Evolutionary conservation across 306 rosid species (phyloP).

Genomic region (Cyclanthera cordifolia): DNA sequence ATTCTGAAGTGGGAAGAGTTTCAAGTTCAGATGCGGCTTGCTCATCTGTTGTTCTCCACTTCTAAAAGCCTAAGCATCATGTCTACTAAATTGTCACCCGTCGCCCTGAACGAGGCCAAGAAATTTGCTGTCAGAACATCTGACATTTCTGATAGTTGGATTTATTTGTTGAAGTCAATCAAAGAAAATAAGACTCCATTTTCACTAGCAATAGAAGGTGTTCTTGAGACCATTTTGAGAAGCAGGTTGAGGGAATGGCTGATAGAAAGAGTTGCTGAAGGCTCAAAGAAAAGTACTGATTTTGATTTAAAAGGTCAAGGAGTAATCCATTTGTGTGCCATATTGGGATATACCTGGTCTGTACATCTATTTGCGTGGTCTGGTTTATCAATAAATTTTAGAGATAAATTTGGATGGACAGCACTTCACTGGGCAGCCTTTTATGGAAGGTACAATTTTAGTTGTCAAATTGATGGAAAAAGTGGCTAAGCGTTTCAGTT

Average conservation of each 20-base stretch:
- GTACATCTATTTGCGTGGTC: slow-evolving; percentile 58
- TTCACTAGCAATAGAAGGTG: slow-evolving; percentile 52
- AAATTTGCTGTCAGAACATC: slow-evolving; percentile 48
- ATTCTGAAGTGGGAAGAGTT: slow-evolving; percentile 47
- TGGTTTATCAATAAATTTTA: slow-evolving; percentile 77
- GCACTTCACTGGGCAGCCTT: slow-evolving; percentile 99
- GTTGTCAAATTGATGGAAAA: background rate
- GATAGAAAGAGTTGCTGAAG: slow-evolving; percentile 55
- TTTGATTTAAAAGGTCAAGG: slow-evolving; percentile 71
- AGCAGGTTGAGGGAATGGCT: slow-evolving; percentile 74
- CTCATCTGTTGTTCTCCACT: slow-evolving; percentile 52
- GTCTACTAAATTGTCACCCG: slow-evolving; percentile 40
- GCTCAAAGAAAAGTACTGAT: slow-evolving; percentile 47
- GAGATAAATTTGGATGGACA: slow-evolving; percentile 91
- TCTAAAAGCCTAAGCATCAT: slow-evolving; percentile 42
- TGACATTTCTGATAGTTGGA: slow-evolving; percentile 51
- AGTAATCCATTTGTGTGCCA: slow-evolving; percentile 85
- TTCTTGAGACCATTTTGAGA: slow-evolving; percentile 49
- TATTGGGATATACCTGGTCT: slow-evolving; percentile 83
- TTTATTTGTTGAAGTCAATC: slow-evolving; percentile 36
- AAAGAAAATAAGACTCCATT: slow-evolving; percentile 33
- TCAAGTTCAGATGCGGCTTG: slow-evolving; percentile 59
- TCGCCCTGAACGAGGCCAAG: slow-evolving; percentile 47
- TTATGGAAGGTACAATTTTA: slow-evolving; percentile 51
- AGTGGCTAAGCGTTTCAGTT: background rate